phyloP scores from a whole-genome alignment of 1,284 basidiomycete species.

The Ganoderma sp. region DNA sequence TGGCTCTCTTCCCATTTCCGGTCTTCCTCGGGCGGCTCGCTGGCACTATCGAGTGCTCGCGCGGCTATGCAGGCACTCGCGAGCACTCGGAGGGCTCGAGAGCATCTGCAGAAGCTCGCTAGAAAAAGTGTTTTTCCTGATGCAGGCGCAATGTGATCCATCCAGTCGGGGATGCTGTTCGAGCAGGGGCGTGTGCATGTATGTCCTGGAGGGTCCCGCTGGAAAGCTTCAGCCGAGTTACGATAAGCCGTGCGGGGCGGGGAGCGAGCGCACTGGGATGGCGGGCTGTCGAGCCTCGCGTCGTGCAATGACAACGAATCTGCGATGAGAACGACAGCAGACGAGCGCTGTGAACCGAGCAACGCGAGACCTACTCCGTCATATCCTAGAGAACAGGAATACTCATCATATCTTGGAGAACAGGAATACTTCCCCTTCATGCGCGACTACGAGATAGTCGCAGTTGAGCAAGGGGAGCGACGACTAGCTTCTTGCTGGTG shows the following conservation, averaged over 20 bases:
- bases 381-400: too few relatives aligned
- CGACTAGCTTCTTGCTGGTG: too few relatives aligned
- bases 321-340: not conserved
- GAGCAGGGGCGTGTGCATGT: not conserved
- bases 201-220: not conserved
- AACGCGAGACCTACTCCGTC: too few relatives aligned
- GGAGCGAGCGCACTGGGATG: not conserved
- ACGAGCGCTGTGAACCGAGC: too few relatives aligned
- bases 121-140: not conserved
- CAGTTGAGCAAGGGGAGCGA: too few relatives aligned
- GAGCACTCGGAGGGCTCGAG: not conserved
- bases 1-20: too few relatives aligned
- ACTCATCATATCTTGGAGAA: too few relatives aligned
- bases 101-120: not conserved
- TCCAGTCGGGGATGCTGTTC: not conserved
- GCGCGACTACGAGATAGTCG: too few relatives aligned
- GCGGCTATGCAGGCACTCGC: not conserved
- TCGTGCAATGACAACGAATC: not conserved
- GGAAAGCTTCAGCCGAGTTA: not conserved
- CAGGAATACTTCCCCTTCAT: too few relatives aligned
- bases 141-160: not conserved
- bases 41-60: not conserved
- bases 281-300: too few relatives aligned
- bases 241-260: not conserved
- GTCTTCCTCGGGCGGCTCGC: not conserved